A percentile compares a stretch with the other conserved stretches of the same genome.
phyloP scores from a whole-genome alignment of 164 flowering plant genomes.

The Malania oleifera region DNA sequence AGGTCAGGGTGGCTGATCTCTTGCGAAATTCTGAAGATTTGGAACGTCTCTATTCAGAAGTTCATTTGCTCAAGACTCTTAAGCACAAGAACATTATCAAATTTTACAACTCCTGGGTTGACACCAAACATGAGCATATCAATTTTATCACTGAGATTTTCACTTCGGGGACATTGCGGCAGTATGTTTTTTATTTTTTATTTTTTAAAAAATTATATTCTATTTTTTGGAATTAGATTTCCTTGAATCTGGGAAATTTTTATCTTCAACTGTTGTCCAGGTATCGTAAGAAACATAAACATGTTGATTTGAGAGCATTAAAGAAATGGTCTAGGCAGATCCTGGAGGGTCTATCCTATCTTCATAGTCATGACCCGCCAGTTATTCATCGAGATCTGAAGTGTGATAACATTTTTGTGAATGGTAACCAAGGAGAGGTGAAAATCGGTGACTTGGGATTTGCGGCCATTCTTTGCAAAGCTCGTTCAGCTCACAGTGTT shows the following conservation, averaged over 20 bases:
- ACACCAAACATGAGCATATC: slow-evolving; percentile 49
- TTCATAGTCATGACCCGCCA: slow-evolving; percentile 89
- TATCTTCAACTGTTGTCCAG: slow-evolving; percentile 28
- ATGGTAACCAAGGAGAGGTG: slow-evolving; percentile 95
- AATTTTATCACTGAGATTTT: slow-evolving; percentile 96
- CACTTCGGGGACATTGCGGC: slow-evolving; percentile 91
- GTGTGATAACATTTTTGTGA: slow-evolving; percentile 91
- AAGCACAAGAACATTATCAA: slow-evolving; percentile 97
- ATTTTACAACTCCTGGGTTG: slow-evolving; percentile 90
- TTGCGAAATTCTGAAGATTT: slow-evolving; percentile 64
- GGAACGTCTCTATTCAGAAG: slow-evolving; percentile 90
- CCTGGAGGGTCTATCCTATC: slow-evolving; percentile 80
- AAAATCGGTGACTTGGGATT: slow-evolving; percentile 92
- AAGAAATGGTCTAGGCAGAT: slow-evolving; percentile 98
- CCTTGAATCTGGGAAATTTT: background rate
- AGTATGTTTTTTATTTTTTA: slow-evolving; percentile 43
- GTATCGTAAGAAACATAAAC: slow-evolving; percentile 88
- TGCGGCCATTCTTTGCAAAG: slow-evolving; percentile 75
- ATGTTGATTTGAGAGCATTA: slow-evolving; percentile 82
- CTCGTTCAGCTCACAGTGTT: slow-evolving; percentile 86
- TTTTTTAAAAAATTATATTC: background rate
- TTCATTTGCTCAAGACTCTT: slow-evolving; percentile 89
- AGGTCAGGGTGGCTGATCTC: slow-evolving; percentile 75
- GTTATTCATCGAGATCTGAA: slow-evolving; percentile 91
- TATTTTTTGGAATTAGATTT: background rate